Base-by-base conservation (phyloP, 257 asterid genomes). In the Solanum pennellii region DNA sequence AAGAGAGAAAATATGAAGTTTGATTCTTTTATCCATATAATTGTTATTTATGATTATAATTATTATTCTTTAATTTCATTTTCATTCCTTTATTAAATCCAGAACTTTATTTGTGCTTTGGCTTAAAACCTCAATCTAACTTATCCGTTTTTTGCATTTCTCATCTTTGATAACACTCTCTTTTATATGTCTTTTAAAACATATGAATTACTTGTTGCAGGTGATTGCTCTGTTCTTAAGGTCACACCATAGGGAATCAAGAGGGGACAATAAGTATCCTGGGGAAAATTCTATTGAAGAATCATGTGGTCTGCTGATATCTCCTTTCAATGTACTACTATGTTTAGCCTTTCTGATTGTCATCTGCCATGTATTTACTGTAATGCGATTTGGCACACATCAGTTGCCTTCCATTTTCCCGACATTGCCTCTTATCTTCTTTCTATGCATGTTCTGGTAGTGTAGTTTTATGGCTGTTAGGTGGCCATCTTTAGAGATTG, bases 171-270 rank as follows among this genome's bases (percentile, higher is more conserved):
- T 21, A 10, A 6, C 52, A 39, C 82, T 88, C 76, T 79, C 84
- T 31, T 15, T 20, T 80, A 41, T 87, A 71, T 49, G 82, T 66
- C 39, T 52, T 85, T 79, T 59, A 86, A 82, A 60, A 45, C 86
- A 88, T 77, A 90, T 77, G 39, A 88, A 88, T 80, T 87, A 88
- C 80, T 25, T 49, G 11, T 82, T 91, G 91, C 97, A 97, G 98
- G 99, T 97, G 74, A 93, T 97, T 86, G 93, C 97, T 92, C 91
- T 97, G 84, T 89, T 92, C 89, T 88, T 95, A 86, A 92, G 98
- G 42, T 94, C 99, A 90, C 95, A 92, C 62, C 83, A 91, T 83
- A 91, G 88, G 87, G 92, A 91, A 76, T 52, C 90, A 88, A 86
- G 89, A 39, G 85, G 37, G 76, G 89, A 73, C 90, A 88, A 87